These are phyloP conservation scores for Penicillium sp. DNA, from an alignment of 2,329 filamentous ascomycete species.

Conservation along the genomic window DNA sequence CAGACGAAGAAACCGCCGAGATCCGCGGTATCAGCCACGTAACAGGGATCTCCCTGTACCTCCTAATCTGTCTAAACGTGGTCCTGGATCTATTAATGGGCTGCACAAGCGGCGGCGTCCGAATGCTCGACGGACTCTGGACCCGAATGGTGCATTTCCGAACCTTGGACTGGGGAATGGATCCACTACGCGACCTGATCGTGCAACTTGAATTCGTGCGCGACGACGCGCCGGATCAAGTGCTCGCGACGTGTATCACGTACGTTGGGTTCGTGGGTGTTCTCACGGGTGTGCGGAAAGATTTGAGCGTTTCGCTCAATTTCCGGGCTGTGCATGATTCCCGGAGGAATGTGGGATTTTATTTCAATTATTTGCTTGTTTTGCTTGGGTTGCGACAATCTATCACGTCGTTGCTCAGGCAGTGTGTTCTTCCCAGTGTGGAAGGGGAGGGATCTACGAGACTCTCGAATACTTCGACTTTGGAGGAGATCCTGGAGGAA, in stretches of 20 bases:
- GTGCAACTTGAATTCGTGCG: conserved; percentile 53
- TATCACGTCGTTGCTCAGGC: conserved; percentile 52
- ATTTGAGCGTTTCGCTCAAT: conserved; percentile 51
- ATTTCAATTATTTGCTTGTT: conserved; percentile 52
- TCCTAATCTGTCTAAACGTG: conserved; percentile 62
- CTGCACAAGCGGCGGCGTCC: conserved; percentile 59
- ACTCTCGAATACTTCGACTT: conserved; percentile 4
- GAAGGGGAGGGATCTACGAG: too few relatives aligned
- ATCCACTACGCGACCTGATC: conserved; percentile 49
- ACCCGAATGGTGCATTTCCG: conserved; percentile 40
- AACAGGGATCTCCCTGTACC: conserved; percentile 55
- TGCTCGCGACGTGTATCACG: conserved; percentile 48
- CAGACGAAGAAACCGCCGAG: conserved; percentile 59
- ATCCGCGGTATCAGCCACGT: conserved; percentile 56
- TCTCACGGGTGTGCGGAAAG: conserved; percentile 48
- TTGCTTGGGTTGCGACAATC: conserved; percentile 54
- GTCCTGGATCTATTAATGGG: conserved; percentile 63
- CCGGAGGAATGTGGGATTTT: conserved; percentile 43
- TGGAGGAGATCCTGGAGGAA: conserved; percentile 28
- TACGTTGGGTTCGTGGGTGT: conserved; percentile 53
- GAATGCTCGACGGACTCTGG: conserved; percentile 14
- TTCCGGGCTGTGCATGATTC: conserved; percentile 52
- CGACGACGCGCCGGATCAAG: conserved; percentile 28
- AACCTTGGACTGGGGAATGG: conserved; percentile 56
- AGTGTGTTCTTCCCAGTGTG: conserved; percentile 9